phyloP scores from a whole-genome alignment of 768 basidiomycete species.

The Lentinus tigrinus region DNA sequence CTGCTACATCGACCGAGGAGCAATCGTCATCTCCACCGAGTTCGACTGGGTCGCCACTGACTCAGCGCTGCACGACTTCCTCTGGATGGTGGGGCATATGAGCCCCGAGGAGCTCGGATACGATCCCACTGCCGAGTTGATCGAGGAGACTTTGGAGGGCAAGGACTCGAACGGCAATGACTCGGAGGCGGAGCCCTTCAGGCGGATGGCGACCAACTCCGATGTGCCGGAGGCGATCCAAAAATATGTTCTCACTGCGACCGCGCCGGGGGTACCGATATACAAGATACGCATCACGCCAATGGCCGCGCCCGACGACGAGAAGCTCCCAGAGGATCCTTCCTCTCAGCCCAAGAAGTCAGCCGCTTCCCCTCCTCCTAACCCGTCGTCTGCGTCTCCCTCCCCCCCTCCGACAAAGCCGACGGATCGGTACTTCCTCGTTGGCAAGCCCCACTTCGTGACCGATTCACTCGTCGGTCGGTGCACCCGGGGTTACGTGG shows the following conservation, averaged over 20 bases:
- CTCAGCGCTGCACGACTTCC: not conserved
- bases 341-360: too few relatives aligned
- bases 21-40: not conserved
- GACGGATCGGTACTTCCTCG: not conserved
- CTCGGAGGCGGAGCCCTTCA: not conserved
- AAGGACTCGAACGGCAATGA: not conserved
- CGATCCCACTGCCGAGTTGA: slow-evolving; percentile 3
- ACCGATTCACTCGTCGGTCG: slow-evolving; percentile 1
- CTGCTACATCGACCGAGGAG: slow-evolving; percentile 2
- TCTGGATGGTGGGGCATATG: not conserved
- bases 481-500: slow-evolving; percentile 5
- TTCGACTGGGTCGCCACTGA: slow-evolving; percentile 2
- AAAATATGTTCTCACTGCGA: not conserved
- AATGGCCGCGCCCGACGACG: not conserved
- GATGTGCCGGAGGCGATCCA: not conserved
- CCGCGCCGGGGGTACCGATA: not conserved
- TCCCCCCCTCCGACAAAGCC: not conserved
- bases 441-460: not conserved
- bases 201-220: not conserved
- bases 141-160: not conserved
- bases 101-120: not conserved
- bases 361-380: not conserved
- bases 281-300: not conserved
- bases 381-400: not conserved
- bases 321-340: not conserved